Evolutionary conservation across 2,329 filamentous ascomycete genomes (phyloP), one percentile per base, ranked within the genome.

Genomic region (Claviceps cyperi): DNA sequence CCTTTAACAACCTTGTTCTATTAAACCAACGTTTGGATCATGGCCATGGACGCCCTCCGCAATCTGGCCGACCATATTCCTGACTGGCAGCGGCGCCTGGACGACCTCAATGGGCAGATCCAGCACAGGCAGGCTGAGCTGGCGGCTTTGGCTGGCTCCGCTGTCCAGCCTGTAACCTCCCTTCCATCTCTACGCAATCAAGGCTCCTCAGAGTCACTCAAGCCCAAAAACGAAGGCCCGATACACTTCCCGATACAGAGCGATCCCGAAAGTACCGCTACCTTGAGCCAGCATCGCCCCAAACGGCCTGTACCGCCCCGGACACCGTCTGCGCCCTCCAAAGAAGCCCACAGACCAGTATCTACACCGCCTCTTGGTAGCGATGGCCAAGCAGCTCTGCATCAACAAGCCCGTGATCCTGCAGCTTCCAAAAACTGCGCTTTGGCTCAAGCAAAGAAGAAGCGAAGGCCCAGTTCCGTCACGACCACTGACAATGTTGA

Each of bases 41-140:
- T 70, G 66, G 67, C 69, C 53, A 75, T 77, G 65, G 79, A 82
- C 52, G 74, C 78, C 28, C 64, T 83, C 50, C 72, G 67, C 50
- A 73, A 72, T 52, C 68, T 83, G 38, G 68, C 69, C 49, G 68
- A 62, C 55, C 77, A 80, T 52, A 70, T 81, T 41, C 80, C 79
- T 15, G 72, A 75, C 60, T 83, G 80, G 80, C 66, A 76, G 38
- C 67, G 67, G 52, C 72, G 76, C 21, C 70, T 83, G 43, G 75
- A 81, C 53, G 74, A 80, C 48, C 71, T 83, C 51, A 80, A 72
- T 58, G 69, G 70, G 52, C 74, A 83, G 61, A 80, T 83, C 52
- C 73, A 78, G 52, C 69, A 75, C 58, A 77, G 80, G 52, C 80
- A 83, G 66, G 65, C 69, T 47, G 78, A 82, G 59, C 69, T 83